Evolutionary conservation across 768 basidiomycete genomes (phyloP).

Genomic region (Pleurotus pulmonarius): DNA sequence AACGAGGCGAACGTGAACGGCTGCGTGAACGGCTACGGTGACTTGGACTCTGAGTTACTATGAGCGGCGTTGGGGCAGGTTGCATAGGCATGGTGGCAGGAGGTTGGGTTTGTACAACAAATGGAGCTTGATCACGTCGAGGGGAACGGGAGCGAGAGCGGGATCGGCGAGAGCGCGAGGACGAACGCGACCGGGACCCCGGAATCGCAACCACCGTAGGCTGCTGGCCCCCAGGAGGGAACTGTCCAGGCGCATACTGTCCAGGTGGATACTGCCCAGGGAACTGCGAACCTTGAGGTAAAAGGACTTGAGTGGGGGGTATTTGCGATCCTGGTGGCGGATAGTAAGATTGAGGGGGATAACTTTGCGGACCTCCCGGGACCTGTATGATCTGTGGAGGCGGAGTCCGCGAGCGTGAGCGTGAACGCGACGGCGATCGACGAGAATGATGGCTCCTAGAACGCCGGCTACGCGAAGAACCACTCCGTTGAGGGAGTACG

Average conservation of each 20-base stretch:
- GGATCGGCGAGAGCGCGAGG: conserved; percentile 5
- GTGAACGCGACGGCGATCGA: conserved; percentile 2
- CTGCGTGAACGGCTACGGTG: conserved; percentile 9
- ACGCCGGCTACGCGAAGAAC: background rate
- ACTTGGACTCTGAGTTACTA: conserved; percentile 4
- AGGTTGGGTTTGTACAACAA: conserved; percentile 2
- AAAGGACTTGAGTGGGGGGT: background rate
- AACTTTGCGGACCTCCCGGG: background rate
- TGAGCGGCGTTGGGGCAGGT: conserved; percentile 10
- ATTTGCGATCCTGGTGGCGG: background rate
- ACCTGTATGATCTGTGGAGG: conserved; percentile 3
- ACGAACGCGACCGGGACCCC: background rate
- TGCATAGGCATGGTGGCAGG: background rate
- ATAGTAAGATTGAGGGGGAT: background rate
- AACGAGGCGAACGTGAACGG: conserved; percentile 1
- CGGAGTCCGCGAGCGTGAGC: conserved; percentile 6
- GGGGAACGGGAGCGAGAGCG: conserved; percentile 21
- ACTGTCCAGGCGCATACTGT: no score
- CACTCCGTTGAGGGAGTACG: background rate
- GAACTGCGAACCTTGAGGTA: no score
- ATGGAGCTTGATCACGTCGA: background rate
- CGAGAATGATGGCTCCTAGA: background rate
- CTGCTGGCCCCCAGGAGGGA: no score
- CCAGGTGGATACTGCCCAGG: no score
- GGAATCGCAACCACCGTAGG: background rate